These are phyloP conservation scores for Telopea speciosissima DNA, from an alignment of 177 flowering plant genomes.

Conservation along the genomic window DNA sequence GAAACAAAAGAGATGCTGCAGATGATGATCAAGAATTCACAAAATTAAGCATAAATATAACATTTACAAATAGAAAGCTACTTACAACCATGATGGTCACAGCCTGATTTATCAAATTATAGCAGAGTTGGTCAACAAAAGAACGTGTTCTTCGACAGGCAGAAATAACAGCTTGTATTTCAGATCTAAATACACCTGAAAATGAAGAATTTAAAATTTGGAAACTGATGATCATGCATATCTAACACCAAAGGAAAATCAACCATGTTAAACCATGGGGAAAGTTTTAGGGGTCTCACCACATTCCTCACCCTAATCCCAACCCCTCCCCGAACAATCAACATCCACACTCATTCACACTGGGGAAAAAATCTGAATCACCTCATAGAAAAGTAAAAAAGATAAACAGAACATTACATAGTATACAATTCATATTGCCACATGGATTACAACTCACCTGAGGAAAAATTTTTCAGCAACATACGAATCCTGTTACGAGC, in stretches of 20 bases:
- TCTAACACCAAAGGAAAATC: no score
- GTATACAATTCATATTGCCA: background rate
- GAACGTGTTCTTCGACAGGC: constrained; percentile 67
- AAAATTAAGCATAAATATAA: background rate
- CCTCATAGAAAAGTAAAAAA: background rate
- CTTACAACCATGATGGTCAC: constrained; percentile 61
- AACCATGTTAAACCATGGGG: no score
- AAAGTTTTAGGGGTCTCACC: no score
- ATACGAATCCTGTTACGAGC: constrained; percentile 80
- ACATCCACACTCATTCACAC: no score
- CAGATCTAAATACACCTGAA: constrained; percentile 59
- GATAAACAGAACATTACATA: background rate
- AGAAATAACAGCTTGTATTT: constrained; percentile 58
- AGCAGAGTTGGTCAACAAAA: constrained; percentile 53
- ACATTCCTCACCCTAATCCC: no score
- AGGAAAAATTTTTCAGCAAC: constrained; percentile 39
- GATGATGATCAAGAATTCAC: background rate
- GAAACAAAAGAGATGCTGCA: no score
- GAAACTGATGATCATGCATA: background rate
- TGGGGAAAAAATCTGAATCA: no score
- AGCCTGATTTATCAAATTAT: constrained; percentile 39
- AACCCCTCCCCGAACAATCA: no score
- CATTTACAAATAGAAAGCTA: background rate
- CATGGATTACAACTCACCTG: constrained; percentile 38
- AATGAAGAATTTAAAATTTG: constrained; percentile 6